These are phyloP conservation scores for Teunomyces lycoperdinae DNA, from an alignment of 805 yeast genomes.

Conservation along the genomic window DNA sequence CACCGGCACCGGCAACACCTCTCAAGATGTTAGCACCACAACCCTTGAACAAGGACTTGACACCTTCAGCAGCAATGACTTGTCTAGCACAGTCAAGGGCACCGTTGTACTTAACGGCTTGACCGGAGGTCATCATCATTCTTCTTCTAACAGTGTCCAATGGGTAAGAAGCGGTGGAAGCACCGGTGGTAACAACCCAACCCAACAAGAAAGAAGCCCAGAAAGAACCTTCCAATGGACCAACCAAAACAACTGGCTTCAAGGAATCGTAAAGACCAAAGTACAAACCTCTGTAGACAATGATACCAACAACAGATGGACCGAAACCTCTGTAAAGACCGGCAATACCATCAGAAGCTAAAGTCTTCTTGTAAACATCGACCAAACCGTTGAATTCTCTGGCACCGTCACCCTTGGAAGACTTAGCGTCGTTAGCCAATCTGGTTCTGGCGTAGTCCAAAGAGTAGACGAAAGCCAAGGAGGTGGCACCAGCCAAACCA, in stretches of 20 bases:
- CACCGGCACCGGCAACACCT: slow-evolving; percentile 99
- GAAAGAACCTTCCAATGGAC: slow-evolving; percentile 93
- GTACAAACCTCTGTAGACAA: slow-evolving; percentile 99
- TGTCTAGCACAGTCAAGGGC: slow-evolving; percentile 89
- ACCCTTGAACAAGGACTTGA: slow-evolving; percentile 92
- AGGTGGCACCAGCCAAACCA: slow-evolving; percentile 98
- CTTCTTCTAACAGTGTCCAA: slow-evolving; percentile 99
- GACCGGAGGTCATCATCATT: slow-evolving; percentile 99
- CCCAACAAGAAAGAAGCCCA: slow-evolving; percentile 94
- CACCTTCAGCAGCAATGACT: slow-evolving; percentile 96
- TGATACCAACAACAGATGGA: slow-evolving; percentile 95
- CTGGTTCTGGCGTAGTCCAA: slow-evolving; percentile 98
- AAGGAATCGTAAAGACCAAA: slow-evolving; percentile 96
- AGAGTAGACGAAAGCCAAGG: slow-evolving; percentile 90
- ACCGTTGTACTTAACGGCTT: slow-evolving; percentile 94
- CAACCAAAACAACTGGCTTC: slow-evolving; percentile 91
- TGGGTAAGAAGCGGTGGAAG: slow-evolving; percentile 98
- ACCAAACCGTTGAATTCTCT: slow-evolving; percentile 96
- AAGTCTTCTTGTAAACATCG: slow-evolving; percentile 94
- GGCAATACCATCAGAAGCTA: slow-evolving; percentile 94
- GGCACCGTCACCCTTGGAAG: slow-evolving; percentile 80
- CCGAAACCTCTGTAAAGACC: slow-evolving; percentile 99
- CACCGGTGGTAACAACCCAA: slow-evolving; percentile 98
- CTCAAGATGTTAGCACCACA: slow-evolving; percentile 99
- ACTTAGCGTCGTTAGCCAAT: slow-evolving; percentile 97